phyloP scores from a whole-genome alignment of 768 basidiomycete genomes.

The Boletus fagicola region DNA sequence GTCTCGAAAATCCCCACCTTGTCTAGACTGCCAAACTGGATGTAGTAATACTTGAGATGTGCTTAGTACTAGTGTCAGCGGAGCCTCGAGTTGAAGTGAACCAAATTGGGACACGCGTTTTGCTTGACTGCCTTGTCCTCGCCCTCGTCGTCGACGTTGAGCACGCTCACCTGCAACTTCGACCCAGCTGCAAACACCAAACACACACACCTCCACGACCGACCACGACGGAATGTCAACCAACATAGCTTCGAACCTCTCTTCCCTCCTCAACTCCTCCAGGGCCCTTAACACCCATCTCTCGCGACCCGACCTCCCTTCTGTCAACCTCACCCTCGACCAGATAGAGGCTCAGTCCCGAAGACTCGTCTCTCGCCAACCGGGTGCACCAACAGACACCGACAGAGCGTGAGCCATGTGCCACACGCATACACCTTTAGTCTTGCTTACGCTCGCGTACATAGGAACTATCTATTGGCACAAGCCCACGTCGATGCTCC shows the following conservation, averaged over 20 bases:
- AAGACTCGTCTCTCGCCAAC: slow-evolving; percentile 72
- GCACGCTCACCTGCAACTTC: neutral
- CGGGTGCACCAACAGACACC: slow-evolving; percentile 58
- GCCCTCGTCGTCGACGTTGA: neutral
- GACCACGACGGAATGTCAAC: neutral
- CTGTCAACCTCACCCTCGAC: slow-evolving; percentile 86
- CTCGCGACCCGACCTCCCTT: slow-evolving; percentile 77
- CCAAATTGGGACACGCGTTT: neutral
- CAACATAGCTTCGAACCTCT: slow-evolving; percentile 48
- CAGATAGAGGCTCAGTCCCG: slow-evolving; percentile 94
- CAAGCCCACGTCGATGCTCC: slow-evolving; percentile 93
- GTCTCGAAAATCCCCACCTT: too few relatives aligned
- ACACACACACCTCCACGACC: neutral
- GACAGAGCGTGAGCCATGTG: slow-evolving; percentile 64
- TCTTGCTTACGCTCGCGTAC: slow-evolving; percentile 2
- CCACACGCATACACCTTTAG: slow-evolving; percentile 6
- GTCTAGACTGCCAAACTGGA: too few relatives aligned
- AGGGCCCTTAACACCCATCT: slow-evolving; percentile 76
- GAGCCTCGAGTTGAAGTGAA: too few relatives aligned
- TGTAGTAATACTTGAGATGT: too few relatives aligned
- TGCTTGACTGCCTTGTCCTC: neutral
- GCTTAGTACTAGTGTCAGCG: too few relatives aligned
- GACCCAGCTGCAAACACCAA: neutral
- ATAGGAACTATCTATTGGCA: slow-evolving; percentile 87
- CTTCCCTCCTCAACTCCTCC: slow-evolving; percentile 68